Evolutionary conservation across 805 yeast species (phyloP), one percentile per base, ranked within the genome.

Genomic region (Candida piceae): DNA sequence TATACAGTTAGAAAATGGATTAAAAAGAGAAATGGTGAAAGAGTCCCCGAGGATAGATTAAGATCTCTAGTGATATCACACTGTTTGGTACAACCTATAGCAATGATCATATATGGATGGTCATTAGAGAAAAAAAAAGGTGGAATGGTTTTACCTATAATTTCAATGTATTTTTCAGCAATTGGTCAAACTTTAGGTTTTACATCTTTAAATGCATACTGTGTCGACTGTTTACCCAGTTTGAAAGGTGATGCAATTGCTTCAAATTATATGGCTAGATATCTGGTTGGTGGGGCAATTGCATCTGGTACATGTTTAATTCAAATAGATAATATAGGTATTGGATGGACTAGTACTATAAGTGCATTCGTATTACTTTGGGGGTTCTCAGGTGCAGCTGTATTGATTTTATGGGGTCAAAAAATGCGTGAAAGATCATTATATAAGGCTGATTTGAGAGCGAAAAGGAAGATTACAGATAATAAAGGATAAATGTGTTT

Each of bases 181-280:
- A 38, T 72, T 31, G 72, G 71, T 0, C 81, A 76, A 49, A 72
- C 79, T 0, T 56, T 68, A 18, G 52, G 66, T 8, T 76, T 73
- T 46, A 78, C 81, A 1, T 64, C 72, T 13, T 49, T 72, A 27
- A 76, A 76, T 45, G 68, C 80, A 3, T 76, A 76, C 48, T 74
- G 80, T 55, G 74, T 75, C 18, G 83, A 76, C 46, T 67, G 74
- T 5, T 63, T 74, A 68, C 79, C 80, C 1, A 63, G 70, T 22
- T 49, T 76, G 30, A 66, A 64, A 23, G 77, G 80, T 16, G 80
- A 70, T 48, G 80, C 76, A 1, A 69, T 76, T 29, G 78, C 72
- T 0, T 67, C 75, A 7, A 75, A 74, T 45, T 76, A 76, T 40
- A 65, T 71, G 34, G 53, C 69, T 2, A 55, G 83, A 33, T 74